Percentiles rank a stretch among this genome's conserved stretches.
These are phyloP conservation scores for Geosmithia morbida DNA, from an alignment of 2,329 filamentous ascomycete species.

Conservation along the genomic window DNA sequence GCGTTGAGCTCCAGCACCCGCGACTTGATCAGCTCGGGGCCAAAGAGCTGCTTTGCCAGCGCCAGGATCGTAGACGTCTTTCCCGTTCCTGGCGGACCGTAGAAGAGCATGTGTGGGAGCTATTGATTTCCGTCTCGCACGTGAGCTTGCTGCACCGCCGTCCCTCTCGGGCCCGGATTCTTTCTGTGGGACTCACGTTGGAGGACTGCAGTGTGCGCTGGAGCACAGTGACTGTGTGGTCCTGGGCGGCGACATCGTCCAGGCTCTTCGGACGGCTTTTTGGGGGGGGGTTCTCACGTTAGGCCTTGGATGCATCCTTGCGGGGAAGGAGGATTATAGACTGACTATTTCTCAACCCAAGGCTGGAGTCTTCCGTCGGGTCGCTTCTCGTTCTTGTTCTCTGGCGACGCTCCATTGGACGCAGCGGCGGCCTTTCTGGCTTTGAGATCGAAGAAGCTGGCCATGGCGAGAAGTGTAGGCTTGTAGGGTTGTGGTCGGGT, in stretches of 20 bases:
- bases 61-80: constrained; percentile 98
- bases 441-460: constrained; percentile 92
- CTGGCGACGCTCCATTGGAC: constrained; percentile 40
- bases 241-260: constrained; percentile 90
- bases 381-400: constrained; percentile 50
- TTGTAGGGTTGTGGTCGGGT: neutral
- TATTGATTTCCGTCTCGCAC: neutral
- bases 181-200: constrained; percentile 42
- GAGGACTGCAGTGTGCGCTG: constrained; percentile 87
- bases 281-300: neutral
- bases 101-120: constrained; percentile 99
- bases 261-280: constrained; percentile 84
- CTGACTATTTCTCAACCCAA: constrained; percentile 98
- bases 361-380: constrained; percentile 57
- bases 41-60: constrained; percentile 92
- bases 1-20: constrained; percentile 98
- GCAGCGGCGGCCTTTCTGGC: constrained; percentile 69
- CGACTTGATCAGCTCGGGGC: constrained; percentile 80
- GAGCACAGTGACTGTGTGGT: constrained; percentile 88
- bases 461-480: constrained; percentile 35
- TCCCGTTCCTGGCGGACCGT: constrained; percentile 90
- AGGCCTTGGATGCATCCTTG: neutral
- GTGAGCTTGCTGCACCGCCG: neutral
- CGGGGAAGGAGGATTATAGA: constrained; percentile 3
- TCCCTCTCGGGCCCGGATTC: neutral